phyloP scores from a whole-genome alignment of 768 basidiomycete species.

The Boletus tomentosulus region DNA sequence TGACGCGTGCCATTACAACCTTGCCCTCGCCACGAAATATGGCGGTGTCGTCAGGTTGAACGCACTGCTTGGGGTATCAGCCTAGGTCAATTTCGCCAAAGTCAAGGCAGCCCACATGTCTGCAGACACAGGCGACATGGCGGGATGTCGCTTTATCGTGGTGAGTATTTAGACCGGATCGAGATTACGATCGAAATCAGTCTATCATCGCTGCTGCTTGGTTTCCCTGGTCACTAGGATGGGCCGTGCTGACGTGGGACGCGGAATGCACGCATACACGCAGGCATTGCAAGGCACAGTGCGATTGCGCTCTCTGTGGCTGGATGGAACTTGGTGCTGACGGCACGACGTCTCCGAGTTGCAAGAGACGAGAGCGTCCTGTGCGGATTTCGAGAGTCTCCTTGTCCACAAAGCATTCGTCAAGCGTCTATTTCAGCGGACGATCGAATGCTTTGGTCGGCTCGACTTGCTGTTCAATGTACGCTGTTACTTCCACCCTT shows the following conservation, averaged over 20 bases:
- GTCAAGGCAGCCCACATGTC: not conserved
- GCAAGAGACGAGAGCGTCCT: constrained; percentile 48
- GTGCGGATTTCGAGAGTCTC: constrained; percentile 32
- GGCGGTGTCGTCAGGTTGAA: constrained; percentile 35
- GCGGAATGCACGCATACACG: no score
- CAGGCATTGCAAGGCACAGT: not conserved
- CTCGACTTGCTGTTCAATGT: not conserved
- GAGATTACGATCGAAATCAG: no score
- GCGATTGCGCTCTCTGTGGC: no score
- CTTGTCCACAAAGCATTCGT: constrained; percentile 61
- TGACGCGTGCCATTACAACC: constrained; percentile 33
- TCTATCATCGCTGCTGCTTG: not conserved
- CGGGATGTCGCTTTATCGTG: no score
- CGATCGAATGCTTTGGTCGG: not conserved
- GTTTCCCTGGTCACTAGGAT: not conserved
- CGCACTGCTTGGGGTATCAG: constrained; percentile 34
- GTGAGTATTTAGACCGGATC: no score
- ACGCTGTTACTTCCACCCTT: not conserved
- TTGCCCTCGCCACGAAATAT: constrained; percentile 26
- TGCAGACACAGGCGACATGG: constrained; percentile 21
- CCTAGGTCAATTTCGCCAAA: no score
- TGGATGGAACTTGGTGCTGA: not conserved
- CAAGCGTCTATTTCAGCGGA: constrained; percentile 19
- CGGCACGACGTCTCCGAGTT: constrained; percentile 50
- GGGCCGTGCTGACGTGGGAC: no score